Evolutionary conservation across 2,329 filamentous ascomycete species (phyloP).

Genomic region (Boeremia exigua): DNA sequence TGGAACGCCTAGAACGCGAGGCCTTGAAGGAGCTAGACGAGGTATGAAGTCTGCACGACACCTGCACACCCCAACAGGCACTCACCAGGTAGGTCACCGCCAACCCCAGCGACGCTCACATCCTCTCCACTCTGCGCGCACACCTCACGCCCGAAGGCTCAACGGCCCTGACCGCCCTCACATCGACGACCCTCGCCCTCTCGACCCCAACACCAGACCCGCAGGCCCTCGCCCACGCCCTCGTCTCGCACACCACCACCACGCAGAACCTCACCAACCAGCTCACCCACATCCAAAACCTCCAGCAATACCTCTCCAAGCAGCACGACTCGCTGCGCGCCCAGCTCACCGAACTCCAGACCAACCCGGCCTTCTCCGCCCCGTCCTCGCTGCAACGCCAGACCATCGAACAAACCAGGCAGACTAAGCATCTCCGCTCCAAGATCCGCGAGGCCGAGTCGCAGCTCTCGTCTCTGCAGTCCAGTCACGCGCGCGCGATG

Average conservation of each 20-base stretch:
- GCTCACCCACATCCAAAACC: slow-evolving; percentile 39
- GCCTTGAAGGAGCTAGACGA: slow-evolving; percentile 62
- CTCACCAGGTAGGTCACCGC: slow-evolving; percentile 27
- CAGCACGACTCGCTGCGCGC: slow-evolving; percentile 40
- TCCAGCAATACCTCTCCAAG: slow-evolving; percentile 42
- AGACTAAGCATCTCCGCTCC: slow-evolving; percentile 68
- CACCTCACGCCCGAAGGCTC: slow-evolving; percentile 39
- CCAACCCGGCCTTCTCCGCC: slow-evolving; percentile 48
- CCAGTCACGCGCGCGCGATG: slow-evolving; percentile 26
- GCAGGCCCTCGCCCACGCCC: slow-evolving; percentile 42
- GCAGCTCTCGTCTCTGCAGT: slow-evolving; percentile 48
- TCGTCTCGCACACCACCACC: slow-evolving; percentile 42
- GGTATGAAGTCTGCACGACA: slow-evolving; percentile 27
- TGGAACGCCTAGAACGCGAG: slow-evolving; percentile 65
- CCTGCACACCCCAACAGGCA: slow-evolving; percentile 14
- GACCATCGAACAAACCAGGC: slow-evolving; percentile 76
- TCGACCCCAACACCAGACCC: slow-evolving; percentile 38
- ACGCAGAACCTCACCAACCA: slow-evolving; percentile 42
- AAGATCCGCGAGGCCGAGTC: slow-evolving; percentile 70
- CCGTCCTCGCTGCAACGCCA: slow-evolving; percentile 67
- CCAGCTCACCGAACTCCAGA: slow-evolving; percentile 40
- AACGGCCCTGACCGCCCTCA: slow-evolving; percentile 44
- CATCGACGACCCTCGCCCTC: slow-evolving; percentile 46
- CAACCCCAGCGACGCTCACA: slow-evolving; percentile 29
- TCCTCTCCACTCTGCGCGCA: slow-evolving; percentile 31